These are phyloP conservation scores for Thermomyces lanuginosus DNA, from an alignment of 2,329 filamentous ascomycete species.

Conservation along the genomic window DNA sequence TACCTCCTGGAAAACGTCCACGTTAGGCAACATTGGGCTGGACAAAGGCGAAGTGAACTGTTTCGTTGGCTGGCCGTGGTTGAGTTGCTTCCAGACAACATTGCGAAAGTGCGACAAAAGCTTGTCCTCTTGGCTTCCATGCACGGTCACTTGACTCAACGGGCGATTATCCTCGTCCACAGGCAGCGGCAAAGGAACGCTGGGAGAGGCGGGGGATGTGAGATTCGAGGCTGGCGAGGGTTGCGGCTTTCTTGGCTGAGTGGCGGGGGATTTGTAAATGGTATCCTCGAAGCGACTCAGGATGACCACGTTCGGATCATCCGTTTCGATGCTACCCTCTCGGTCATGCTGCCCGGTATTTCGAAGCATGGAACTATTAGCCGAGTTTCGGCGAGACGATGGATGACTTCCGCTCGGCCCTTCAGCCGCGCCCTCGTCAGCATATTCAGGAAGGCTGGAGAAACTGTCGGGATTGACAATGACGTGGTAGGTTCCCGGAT, in stretches of 20 bases:
- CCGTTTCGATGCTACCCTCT: conserved; percentile 9
- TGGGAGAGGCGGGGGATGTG: conserved; percentile 13
- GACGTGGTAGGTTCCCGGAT: conserved; percentile 40
- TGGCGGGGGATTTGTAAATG: conserved; percentile 16
- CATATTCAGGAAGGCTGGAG: conserved; percentile 35
- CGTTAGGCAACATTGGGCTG: conserved; percentile 16
- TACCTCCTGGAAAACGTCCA: conserved; percentile 31
- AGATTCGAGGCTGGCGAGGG: conserved; percentile 22
- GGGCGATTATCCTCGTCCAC: conserved; percentile 10
- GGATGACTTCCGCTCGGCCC: too few relatives aligned
- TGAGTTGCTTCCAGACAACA: conserved; percentile 27
- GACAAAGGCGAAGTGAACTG: conserved; percentile 9
- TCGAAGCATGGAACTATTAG: conserved; percentile 14
- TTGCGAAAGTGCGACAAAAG: conserved; percentile 26
- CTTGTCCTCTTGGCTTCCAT: conserved; percentile 16
- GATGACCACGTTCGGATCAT: conserved; percentile 35
- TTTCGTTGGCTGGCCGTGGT: conserved; percentile 14
- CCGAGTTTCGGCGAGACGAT: conserved; percentile 10
- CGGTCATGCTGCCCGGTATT: conserved; percentile 15
- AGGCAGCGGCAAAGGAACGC: conserved; percentile 11
- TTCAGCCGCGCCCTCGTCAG: too few relatives aligned
- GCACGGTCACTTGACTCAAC: conserved; percentile 9
- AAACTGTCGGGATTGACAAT: conserved; percentile 41
- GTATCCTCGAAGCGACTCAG: conserved; percentile 35
- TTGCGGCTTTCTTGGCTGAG: conserved; percentile 15